Conservation (phyloP, 345 rosid genomes). For the Psidium guajava region DNA sequence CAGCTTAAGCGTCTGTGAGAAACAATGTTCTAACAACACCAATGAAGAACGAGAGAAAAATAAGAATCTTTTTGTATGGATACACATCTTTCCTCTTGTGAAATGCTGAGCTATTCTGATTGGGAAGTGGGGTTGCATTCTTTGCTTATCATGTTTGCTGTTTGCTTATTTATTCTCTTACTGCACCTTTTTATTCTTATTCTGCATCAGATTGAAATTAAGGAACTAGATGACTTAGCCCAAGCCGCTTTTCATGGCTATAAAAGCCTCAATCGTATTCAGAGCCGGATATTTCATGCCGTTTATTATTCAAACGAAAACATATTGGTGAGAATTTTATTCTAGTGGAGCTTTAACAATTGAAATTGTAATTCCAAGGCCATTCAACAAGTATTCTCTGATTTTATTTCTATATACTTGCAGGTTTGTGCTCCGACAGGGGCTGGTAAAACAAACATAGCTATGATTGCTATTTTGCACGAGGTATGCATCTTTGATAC, state of each 20-base stretch:
- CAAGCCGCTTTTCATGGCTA: constrained; percentile 98
- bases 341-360: neutral
- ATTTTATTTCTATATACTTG: neutral
- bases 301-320: constrained; percentile 89
- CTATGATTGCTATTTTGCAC: constrained; percentile 88
- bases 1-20: neutral
- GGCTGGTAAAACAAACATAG: constrained; percentile 98
- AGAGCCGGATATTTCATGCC: constrained; percentile 84
- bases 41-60: neutral
- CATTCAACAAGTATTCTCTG: neutral
- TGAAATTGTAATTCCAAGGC: neutral
- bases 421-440: constrained; percentile 99
- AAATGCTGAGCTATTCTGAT: neutral
- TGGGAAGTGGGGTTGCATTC: neutral
- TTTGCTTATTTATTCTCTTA: neutral
- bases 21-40: neutral
- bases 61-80: neutral
- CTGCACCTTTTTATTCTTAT: neutral
- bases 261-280: constrained; percentile 84
- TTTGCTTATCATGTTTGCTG: neutral
- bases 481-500: constrained; percentile 38
- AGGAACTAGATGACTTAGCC: constrained; percentile 85
- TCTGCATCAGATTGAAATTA: constrained; percentile 70
- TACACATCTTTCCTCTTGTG: neutral
- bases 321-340: constrained; percentile 53